Evolutionary conservation across 1,139 yeast genomes (phyloP).

Genomic region (Geotrichum klebahnii): DNA sequence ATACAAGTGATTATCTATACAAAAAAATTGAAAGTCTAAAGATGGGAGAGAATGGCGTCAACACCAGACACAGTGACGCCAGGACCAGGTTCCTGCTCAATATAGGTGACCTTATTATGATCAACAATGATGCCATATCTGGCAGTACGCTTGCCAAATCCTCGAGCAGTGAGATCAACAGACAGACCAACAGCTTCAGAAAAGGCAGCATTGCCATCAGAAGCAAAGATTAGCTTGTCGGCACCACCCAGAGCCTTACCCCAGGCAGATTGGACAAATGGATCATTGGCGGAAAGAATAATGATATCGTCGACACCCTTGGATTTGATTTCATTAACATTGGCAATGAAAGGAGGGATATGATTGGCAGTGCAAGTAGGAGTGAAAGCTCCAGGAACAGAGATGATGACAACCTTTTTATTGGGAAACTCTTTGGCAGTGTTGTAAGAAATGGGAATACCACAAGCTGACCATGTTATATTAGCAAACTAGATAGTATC

Average conservation of each 20-base stretch:
- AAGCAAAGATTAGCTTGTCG: slow-evolving; percentile 56
- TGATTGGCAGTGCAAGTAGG: slow-evolving; percentile 83
- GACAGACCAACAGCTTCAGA: slow-evolving; percentile 60
- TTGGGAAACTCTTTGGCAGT: slow-evolving; percentile 48
- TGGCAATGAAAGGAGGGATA: slow-evolving; percentile 66
- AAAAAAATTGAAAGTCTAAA: slow-evolving; percentile 27
- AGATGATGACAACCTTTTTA: slow-evolving; percentile 62
- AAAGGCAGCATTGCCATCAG: slow-evolving; percentile 65
- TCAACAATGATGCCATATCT: slow-evolving; percentile 71
- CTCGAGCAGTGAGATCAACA: slow-evolving; percentile 52
- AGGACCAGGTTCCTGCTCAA: slow-evolving; percentile 59
- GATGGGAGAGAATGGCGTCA: slow-evolving; percentile 47
- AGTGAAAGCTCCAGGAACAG: slow-evolving; percentile 90
- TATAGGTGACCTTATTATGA: slow-evolving; percentile 59
- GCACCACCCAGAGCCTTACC: slow-evolving; percentile 61
- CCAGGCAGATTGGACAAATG: slow-evolving; percentile 78
- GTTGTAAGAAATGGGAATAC: slow-evolving; percentile 51
- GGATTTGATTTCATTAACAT: slow-evolving; percentile 51
- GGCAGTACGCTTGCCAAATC: slow-evolving; percentile 62
- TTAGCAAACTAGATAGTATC: slow-evolving; percentile 47
- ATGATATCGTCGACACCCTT: slow-evolving; percentile 71
- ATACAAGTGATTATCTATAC: background rate
- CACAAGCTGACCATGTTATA: slow-evolving; percentile 41
- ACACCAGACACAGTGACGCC: slow-evolving; percentile 64
- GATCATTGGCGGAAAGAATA: slow-evolving; percentile 73